phyloP scores from a whole-genome alignment of 345 rosid genomes.

The Physaria fendleri region DNA sequence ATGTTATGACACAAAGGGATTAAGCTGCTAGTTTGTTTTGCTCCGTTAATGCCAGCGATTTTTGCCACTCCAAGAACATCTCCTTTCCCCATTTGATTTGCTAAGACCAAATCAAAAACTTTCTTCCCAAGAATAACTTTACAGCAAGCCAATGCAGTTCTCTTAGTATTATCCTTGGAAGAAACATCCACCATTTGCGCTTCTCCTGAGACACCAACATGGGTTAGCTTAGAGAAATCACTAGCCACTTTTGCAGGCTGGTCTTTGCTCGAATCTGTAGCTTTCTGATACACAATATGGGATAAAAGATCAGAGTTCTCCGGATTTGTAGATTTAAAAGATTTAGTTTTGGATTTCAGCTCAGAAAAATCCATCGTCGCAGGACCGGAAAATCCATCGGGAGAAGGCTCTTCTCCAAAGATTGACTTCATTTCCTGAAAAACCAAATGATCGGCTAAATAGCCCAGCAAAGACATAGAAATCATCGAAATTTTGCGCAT shows the following conservation, averaged over 20 bases:
- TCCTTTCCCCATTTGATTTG: slow-evolving; percentile 85
- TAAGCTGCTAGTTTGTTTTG: slow-evolving; percentile 78
- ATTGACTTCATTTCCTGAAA: slow-evolving; percentile 76
- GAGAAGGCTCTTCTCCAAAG: slow-evolving; percentile 67
- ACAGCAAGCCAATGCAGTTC: slow-evolving; percentile 75
- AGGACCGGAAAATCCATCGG: slow-evolving; percentile 42
- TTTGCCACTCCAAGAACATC: slow-evolving; percentile 92
- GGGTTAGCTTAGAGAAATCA: slow-evolving; percentile 41
- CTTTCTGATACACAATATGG: not conserved
- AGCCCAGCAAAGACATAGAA: not conserved
- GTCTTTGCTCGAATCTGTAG: not conserved
- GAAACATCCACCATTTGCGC: slow-evolving; percentile 98
- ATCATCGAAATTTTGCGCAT: not conserved
- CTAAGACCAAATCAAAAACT: slow-evolving; percentile 72
- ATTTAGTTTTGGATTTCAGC: slow-evolving; percentile 22
- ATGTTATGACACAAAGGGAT: slow-evolving; percentile 91
- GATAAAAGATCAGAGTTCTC: not conserved
- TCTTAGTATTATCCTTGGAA: slow-evolving; percentile 49
- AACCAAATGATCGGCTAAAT: not conserved
- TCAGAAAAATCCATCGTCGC: slow-evolving; percentile 9
- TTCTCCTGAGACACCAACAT: slow-evolving; percentile 54
- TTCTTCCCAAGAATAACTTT: slow-evolving; percentile 63
- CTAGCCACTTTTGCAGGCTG: slow-evolving; percentile 22
- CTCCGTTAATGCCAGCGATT: slow-evolving; percentile 84
- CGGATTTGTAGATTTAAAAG: slow-evolving; percentile 22